Evolutionary conservation across 2,329 filamentous ascomycete genomes (phyloP).

Genomic region (Botrytis elliptica): DNA sequence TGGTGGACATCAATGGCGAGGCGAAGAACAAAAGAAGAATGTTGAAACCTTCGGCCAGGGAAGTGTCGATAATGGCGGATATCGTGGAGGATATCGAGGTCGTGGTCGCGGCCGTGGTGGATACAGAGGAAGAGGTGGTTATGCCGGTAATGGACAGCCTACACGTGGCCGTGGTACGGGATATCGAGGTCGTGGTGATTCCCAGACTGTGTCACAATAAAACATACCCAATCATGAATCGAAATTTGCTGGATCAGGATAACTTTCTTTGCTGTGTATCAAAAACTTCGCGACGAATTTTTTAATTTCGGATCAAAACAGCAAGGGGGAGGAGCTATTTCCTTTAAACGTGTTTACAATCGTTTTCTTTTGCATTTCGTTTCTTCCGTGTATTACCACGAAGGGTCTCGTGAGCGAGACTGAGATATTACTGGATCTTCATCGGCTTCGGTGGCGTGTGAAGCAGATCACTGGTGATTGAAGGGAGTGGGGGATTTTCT

Average conservation of each 20-base stretch:
- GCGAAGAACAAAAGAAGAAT: slow-evolving; percentile 91
- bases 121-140: slow-evolving; percentile 34
- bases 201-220: slow-evolving; percentile 31
- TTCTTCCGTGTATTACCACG: slow-evolving; percentile 35
- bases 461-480: not conserved
- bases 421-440: slow-evolving; percentile 23
- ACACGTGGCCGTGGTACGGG: slow-evolving; percentile 35
- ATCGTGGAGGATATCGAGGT: slow-evolving; percentile 74
- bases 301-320: slow-evolving; percentile 27
- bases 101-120: slow-evolving; percentile 61
- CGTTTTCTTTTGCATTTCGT: slow-evolving; percentile 28
- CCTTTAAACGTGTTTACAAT: slow-evolving; percentile 25
- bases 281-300: slow-evolving; percentile 34
- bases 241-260: slow-evolving; percentile 25
- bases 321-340: slow-evolving; percentile 21
- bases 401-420: slow-evolving; percentile 23
- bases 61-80: slow-evolving; percentile 76
- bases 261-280: slow-evolving; percentile 32
- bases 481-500: not conserved
- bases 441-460: slow-evolving; percentile 19
- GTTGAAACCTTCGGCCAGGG: slow-evolving; percentile 98
- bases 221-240: slow-evolving; percentile 1
- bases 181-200: slow-evolving; percentile 36
- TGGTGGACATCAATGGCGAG: slow-evolving; percentile 84
- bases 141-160: slow-evolving; percentile 29